phyloP scores from a whole-genome alignment of 1,139 yeast genomes.

The Scheffersomyces segobiensis region DNA sequence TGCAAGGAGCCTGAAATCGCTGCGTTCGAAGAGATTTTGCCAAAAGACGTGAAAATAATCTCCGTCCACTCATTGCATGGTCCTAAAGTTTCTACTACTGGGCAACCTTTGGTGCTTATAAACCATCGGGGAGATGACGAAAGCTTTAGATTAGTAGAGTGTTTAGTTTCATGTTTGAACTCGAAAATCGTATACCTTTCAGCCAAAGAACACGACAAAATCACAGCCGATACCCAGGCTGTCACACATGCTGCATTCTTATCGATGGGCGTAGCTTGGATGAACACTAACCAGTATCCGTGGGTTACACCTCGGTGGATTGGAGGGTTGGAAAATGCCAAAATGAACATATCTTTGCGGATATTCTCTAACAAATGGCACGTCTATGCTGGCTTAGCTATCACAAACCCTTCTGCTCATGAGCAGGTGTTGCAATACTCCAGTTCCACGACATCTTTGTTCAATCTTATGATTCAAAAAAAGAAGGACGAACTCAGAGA shows the following conservation, averaged over 20 bases:
- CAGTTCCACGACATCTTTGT: conserved; percentile 76
- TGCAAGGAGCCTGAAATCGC: conserved; percentile 88
- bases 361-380: conserved; percentile 96
- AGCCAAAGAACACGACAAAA: conserved; percentile 85
- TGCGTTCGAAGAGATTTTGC: conserved; percentile 78
- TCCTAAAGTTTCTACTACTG: conserved; percentile 82
- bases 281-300: conserved; percentile 76
- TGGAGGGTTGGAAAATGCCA: conserved; percentile 95
- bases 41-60: conserved; percentile 77
- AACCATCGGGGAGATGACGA: conserved; percentile 66
- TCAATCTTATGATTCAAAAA: conserved; percentile 78
- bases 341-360: conserved; percentile 86
- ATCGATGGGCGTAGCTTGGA: conserved; percentile 98
- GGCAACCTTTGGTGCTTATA: conserved; percentile 89
- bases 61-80: conserved; percentile 94
- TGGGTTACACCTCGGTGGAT: conserved; percentile 88
- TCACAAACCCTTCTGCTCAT: conserved; percentile 93
- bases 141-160: conserved; percentile 59
- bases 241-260: conserved; percentile 97
- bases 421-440: conserved; percentile 89
- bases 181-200: conserved; percentile 78
- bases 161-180: conserved; percentile 67
- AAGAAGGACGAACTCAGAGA: conserved; percentile 55
- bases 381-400: conserved; percentile 96
- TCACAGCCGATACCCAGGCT: conserved; percentile 98